Conservation (phyloP, 371 early-diverging fungal species). For the Mucor indicus region DNA sequence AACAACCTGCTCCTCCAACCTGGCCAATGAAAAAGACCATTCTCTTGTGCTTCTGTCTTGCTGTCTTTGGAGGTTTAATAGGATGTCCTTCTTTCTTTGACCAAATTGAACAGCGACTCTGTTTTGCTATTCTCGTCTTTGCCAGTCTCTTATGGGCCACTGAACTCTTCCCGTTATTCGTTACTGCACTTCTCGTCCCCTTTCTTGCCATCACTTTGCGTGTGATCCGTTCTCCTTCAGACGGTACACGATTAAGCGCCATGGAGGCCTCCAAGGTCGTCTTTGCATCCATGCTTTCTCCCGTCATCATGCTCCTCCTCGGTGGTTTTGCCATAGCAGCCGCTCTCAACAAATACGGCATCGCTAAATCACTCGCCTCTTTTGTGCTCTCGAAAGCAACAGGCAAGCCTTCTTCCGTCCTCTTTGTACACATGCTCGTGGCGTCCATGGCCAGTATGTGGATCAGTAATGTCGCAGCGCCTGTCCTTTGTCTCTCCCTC, state of each 20-base stretch:
- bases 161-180: conserved; percentile 78
- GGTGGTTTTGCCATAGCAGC: conserved; percentile 95
- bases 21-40: conserved; percentile 37
- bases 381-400: conserved; percentile 69
- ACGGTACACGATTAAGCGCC: conserved; percentile 54
- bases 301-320: conserved; percentile 91
- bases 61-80: conserved; percentile 24
- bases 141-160: conserved; percentile 66
- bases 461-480: conserved; percentile 83
- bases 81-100: conserved; percentile 46
- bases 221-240: conserved; percentile 64
- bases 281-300: conserved; percentile 90
- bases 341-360: conserved; percentile 61
- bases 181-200: conserved; percentile 76
- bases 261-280: conserved; percentile 78
- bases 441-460: conserved; percentile 77
- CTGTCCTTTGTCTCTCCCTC: conserved; percentile 77
- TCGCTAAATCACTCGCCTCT: conserved; percentile 70
- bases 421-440: conserved; percentile 76
- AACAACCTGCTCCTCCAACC: too few relatives aligned
- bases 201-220: conserved; percentile 67
- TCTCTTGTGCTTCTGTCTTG: conserved; percentile 31
- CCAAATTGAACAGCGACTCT: conserved; percentile 46
- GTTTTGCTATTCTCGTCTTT: conserved; percentile 63
- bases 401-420: conserved; percentile 61